Conservation (phyloP, 352 stramenopile species). For the Blastocystis sp. region DNA sequence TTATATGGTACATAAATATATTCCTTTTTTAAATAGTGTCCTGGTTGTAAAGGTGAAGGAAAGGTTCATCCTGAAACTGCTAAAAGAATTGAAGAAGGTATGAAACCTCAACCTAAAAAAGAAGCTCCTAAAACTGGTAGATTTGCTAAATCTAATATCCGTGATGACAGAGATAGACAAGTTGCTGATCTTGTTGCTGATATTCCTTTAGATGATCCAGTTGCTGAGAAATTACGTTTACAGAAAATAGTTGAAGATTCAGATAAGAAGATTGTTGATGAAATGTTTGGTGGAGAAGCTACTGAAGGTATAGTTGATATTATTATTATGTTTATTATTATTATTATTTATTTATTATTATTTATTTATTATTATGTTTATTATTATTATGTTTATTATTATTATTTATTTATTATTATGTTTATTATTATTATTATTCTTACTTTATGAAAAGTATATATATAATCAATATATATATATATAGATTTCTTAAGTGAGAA, state of each 20-base stretch:
- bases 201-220: slow-evolving; percentile 25
- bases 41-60: slow-evolving; percentile 32
- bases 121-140: background rate
- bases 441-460: no score
- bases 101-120: slow-evolving; percentile 14
- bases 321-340: no score
- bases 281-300: slow-evolving; percentile 34
- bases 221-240: slow-evolving; percentile 33
- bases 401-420: no score
- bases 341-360: no score
- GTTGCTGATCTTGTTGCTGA: background rate
- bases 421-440: no score
- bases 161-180: slow-evolving; percentile 20
- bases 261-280: slow-evolving; percentile 34
- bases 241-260: slow-evolving; percentile 25
- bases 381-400: no score
- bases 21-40: slow-evolving; percentile 20
- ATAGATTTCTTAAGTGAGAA: slow-evolving; percentile 34
- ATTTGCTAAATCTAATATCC: background rate
- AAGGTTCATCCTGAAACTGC: slow-evolving; percentile 30
- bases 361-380: no score
- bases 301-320: slow-evolving; percentile 19
- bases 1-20: no score
- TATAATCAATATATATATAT: background rate
- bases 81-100: slow-evolving; percentile 30